phyloP scores from a whole-genome alignment of 2,329 filamentous ascomycete genomes.

The Didymella keratinophila region DNA sequence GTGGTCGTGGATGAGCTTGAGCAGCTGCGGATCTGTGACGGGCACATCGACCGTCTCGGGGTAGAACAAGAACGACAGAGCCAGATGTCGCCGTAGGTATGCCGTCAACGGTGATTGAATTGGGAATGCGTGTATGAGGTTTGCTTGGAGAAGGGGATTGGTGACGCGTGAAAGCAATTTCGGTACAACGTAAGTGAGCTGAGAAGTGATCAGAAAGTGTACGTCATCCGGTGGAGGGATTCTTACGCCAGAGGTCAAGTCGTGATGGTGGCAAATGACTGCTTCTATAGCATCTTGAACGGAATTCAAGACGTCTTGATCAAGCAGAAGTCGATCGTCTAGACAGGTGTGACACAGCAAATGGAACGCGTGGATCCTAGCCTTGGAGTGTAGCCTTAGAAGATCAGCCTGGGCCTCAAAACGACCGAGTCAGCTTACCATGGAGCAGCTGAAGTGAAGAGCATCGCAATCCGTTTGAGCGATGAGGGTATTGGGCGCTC shows the following conservation, averaged over 20 bases:
- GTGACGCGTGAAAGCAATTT: slow-evolving; percentile 50
- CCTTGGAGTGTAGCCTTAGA: slow-evolving; percentile 32
- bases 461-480: slow-evolving; percentile 31
- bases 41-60: slow-evolving; percentile 34
- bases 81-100: slow-evolving; percentile 71
- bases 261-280: slow-evolving; percentile 38
- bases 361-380: slow-evolving; percentile 34
- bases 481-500: slow-evolving; percentile 27
- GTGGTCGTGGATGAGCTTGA: slow-evolving; percentile 33
- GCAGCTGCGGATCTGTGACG: slow-evolving; percentile 34
- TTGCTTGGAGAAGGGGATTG: slow-evolving; percentile 62
- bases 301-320: slow-evolving; percentile 25
- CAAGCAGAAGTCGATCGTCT: slow-evolving; percentile 41
- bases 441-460: slow-evolving; percentile 39
- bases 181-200: slow-evolving; percentile 39
- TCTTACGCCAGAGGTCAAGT: slow-evolving; percentile 36
- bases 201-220: slow-evolving; percentile 33
- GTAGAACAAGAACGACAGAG: slow-evolving; percentile 68
- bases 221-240: slow-evolving; percentile 21
- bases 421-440: slow-evolving; percentile 25
- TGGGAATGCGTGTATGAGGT: slow-evolving; percentile 67
- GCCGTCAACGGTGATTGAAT: slow-evolving; percentile 60
- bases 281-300: slow-evolving; percentile 46
- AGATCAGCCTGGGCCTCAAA: slow-evolving; percentile 11
- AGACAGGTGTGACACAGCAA: slow-evolving; percentile 42